Base-by-base conservation (phyloP, 2,329 filamentous ascomycete species). In the Xylariaceae sp. region DNA sequence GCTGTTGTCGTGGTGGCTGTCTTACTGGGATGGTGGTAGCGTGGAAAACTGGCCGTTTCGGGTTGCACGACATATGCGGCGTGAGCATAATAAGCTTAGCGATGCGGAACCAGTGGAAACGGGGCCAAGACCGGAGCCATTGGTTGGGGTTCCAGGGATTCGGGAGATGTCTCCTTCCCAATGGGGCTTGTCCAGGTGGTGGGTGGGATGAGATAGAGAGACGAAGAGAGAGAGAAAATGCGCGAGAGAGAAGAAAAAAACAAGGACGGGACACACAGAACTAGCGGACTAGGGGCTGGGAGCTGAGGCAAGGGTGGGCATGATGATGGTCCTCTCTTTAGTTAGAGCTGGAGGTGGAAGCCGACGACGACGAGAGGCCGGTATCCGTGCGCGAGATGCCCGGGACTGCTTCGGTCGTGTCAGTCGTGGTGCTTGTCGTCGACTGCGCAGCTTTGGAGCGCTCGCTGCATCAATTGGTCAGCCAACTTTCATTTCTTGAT, bases 301-400 rank as follows among this genome's bases (percentile, higher is more conserved):
- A 13, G 6, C 37, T 41, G 37, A 41, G 37, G 45, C n/a, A 48
- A 8, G 18, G 7, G 13, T 45, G 44, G 23, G 23, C 23, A 30
- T 30, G 23, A 30, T 30, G 23, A 30, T 30, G 23, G 23, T 54
- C 17, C 57, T 55, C 17, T 41, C 41, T 62, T 50, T 64, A 68
- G 57, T 65, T 59, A 44, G 64, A 66, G 54, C 60, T 65, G 30
- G 59, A 54, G 49, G 53, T 17, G 56, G 65, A 47, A 37, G 47
- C 51, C 45, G 67, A 68, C 35, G 66, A 65, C 50, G 64, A 67
- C 1, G 69, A 71, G 30, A 67, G 56, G 30, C 65, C 66, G 44
- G 69, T 68, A 53, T 72, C 68, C 49, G 61, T 62, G 53, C 68
- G 69, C 41, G 59, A 1, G 55, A 71, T 67, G 15, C 67, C 63